Conservation (phyloP, 2,329 filamentous ascomycete genomes). For the Aspergillus fischeri region DNA sequence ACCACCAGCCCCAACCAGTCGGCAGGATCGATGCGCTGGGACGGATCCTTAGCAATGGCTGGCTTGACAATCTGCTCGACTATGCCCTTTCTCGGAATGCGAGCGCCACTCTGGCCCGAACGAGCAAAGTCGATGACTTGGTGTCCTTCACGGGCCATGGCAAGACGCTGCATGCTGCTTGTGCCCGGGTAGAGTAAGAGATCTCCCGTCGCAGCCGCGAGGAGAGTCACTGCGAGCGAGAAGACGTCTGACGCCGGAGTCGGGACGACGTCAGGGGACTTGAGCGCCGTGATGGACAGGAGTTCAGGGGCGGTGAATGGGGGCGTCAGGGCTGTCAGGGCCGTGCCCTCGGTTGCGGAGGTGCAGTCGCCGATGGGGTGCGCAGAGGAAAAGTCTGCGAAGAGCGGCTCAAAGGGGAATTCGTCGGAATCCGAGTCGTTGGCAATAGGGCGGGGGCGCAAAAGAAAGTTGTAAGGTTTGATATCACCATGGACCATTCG, state of each 20-base stretch:
- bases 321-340: constrained; percentile 40
- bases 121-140: constrained; percentile 40
- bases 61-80: constrained; percentile 38
- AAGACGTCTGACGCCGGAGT: constrained; percentile 44
- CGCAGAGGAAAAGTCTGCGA: constrained; percentile 44
- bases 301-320: constrained; percentile 46
- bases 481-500: constrained; percentile 47
- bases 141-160: constrained; percentile 43
- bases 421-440: constrained; percentile 6
- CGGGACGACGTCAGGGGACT: constrained; percentile 29
- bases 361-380: constrained; percentile 15
- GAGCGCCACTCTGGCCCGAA: constrained; percentile 32
- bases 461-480: constrained; percentile 45
- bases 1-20: constrained; percentile 29
- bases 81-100: constrained; percentile 38
- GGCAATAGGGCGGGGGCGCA: constrained; percentile 23
- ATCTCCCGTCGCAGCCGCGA: constrained; percentile 44
- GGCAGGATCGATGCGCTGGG: constrained; percentile 25
- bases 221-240: constrained; percentile 43
- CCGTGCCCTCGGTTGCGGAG: constrained; percentile 12
- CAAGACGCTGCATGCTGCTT: constrained; percentile 38
- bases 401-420: constrained; percentile 40
- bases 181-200: constrained; percentile 40
- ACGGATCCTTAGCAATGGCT: constrained; percentile 38
- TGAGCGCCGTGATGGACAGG: constrained; percentile 34